These are phyloP conservation scores for Harringtonia aguacate DNA, from an alignment of 2,329 filamentous ascomycete genomes.

Conservation along the genomic window DNA sequence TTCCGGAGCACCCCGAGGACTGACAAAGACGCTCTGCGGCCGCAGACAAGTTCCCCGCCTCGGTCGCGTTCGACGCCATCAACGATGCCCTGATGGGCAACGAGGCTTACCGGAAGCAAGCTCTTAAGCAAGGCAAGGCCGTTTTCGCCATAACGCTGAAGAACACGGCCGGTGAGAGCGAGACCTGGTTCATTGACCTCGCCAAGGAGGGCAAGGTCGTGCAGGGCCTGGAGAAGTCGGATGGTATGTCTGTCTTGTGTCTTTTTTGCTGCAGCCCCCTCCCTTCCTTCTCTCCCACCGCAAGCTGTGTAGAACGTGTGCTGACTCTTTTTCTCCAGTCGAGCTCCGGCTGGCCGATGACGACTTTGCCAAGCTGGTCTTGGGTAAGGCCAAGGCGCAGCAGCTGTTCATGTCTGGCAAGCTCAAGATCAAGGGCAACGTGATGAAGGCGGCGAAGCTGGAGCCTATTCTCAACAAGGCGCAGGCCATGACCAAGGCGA, in stretches of 20 bases:
- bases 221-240: slow-evolving; percentile 71
- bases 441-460: slow-evolving; percentile 98
- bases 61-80: slow-evolving; percentile 84
- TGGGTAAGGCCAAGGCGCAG: slow-evolving; percentile 89
- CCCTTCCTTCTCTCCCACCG: too few species aligned
- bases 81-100: slow-evolving; percentile 56
- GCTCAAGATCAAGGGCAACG: slow-evolving; percentile 94
- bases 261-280: too few species aligned
- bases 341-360: slow-evolving; percentile 76
- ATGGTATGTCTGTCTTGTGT: slow-evolving; percentile 42
- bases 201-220: slow-evolving; percentile 80
- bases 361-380: slow-evolving; percentile 75
- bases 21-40: background rate
- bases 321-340: slow-evolving; percentile 50
- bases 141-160: slow-evolving; percentile 89
- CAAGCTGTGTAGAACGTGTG: too few species aligned
- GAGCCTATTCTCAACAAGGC: slow-evolving; percentile 88
- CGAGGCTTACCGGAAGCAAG: slow-evolving; percentile 65
- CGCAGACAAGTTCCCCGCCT: slow-evolving; percentile 79
- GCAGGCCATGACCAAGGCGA: slow-evolving; percentile 56
- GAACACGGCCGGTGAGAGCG: slow-evolving; percentile 68
- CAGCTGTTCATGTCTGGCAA: slow-evolving; percentile 96
- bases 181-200: slow-evolving; percentile 91
- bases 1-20: too few species aligned
- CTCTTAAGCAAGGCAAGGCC: slow-evolving; percentile 78